These are phyloP conservation scores for Saccharomyces hybrid DNA, from an alignment of 1,139 yeast genomes.

Conservation along the genomic window DNA sequence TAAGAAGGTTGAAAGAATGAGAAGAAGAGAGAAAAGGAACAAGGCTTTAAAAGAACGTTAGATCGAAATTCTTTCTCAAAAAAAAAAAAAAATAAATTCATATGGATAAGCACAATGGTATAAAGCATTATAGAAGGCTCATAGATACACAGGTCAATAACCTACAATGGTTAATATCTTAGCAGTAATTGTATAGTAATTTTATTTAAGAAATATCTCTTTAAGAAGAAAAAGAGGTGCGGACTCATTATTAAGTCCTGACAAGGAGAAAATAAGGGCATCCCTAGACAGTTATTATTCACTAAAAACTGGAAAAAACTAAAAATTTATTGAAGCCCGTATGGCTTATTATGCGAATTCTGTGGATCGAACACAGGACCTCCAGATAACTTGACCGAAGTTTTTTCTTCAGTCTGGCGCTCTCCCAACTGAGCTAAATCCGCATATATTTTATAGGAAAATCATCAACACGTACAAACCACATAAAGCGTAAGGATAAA, in stretches of 20 bases:
- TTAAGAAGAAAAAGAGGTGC: too few relatives aligned
- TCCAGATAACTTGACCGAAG: slow-evolving; percentile 45
- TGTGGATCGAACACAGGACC: slow-evolving; percentile 92
- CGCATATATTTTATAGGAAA: slow-evolving; percentile 9
- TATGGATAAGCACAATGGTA: background rate
- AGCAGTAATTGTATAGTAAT: background rate
- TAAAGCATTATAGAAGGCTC: background rate
- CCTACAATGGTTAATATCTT: background rate
- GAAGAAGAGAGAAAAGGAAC: slow-evolving; percentile 76
- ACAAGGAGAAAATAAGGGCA: background rate
- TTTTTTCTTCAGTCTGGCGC: slow-evolving; percentile 25
- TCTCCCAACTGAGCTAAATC: slow-evolving; percentile 30
- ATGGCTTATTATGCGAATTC: slow-evolving; percentile 51
- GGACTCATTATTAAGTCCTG: background rate
- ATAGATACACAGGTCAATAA: background rate
- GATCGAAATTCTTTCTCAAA: slow-evolving; percentile 3
- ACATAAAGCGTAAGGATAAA: too few relatives aligned
- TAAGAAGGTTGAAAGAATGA: slow-evolving; percentile 69
- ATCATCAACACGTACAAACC: background rate
- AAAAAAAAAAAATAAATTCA: background rate
- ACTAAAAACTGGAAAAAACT: too few relatives aligned
- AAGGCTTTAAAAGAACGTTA: slow-evolving; percentile 66
- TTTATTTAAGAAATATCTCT: background rate
- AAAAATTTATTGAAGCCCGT: too few relatives aligned
- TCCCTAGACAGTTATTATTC: too few relatives aligned